phyloP scores from a whole-genome alignment of 2,329 filamentous ascomycete genomes.

The Nemania sp. region DNA sequence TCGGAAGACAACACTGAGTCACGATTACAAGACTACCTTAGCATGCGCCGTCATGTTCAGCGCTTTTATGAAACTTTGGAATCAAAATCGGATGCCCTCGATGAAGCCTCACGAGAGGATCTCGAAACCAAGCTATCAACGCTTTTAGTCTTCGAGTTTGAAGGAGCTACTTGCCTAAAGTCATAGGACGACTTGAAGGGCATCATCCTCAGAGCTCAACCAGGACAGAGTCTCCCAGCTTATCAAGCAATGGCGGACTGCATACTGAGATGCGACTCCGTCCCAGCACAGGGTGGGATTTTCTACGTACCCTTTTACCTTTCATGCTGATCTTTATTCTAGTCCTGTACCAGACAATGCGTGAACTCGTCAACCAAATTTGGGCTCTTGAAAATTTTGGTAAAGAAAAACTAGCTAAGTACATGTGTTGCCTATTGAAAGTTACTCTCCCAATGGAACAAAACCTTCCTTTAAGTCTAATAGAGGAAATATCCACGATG shows the following conservation, averaged over 20 bases:
- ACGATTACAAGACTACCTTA: constrained; percentile 71
- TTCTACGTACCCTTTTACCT: not conserved
- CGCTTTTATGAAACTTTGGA: constrained; percentile 66
- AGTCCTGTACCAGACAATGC: constrained; percentile 67
- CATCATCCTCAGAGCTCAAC: constrained; percentile 66
- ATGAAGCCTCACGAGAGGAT: constrained; percentile 62
- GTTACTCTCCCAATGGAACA: constrained; percentile 70
- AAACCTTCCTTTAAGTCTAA: constrained; percentile 66
- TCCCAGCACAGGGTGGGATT: constrained; percentile 62
- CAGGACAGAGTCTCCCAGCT: constrained; percentile 59
- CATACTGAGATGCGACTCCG: constrained; percentile 64
- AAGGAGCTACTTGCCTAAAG: constrained; percentile 75
- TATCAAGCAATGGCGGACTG: constrained; percentile 76
- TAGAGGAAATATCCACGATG: constrained; percentile 71
- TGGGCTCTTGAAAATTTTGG: constrained; percentile 69
- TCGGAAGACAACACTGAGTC: constrained; percentile 61
- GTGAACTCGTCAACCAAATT: constrained; percentile 77
- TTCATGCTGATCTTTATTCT: constrained; percentile 12
- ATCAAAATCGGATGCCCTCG: constrained; percentile 54
- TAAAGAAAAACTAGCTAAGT: constrained; percentile 73
- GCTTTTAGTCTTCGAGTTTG: constrained; percentile 82
- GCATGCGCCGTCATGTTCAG: constrained; percentile 69
- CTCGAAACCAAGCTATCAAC: constrained; percentile 72
- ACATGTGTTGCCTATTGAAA: constrained; percentile 82
- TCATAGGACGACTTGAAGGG: constrained; percentile 74